Evolutionary conservation across 768 basidiomycete species (phyloP).

Genomic region (Glaciozyma martinii): DNA sequence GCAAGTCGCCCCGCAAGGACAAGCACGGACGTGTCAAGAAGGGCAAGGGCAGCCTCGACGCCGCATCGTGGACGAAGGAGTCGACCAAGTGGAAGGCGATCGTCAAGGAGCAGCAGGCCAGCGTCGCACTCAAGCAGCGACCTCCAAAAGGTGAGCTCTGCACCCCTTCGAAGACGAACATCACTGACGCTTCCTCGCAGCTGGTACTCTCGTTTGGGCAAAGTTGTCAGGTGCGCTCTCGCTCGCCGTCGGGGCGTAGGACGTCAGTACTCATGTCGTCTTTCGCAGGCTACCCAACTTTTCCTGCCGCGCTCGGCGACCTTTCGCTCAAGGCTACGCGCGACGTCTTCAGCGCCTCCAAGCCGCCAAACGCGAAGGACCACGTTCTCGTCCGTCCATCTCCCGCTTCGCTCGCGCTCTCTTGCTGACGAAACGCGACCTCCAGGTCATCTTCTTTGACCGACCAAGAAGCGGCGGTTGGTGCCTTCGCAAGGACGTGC

Average conservation of each 20-base stretch:
- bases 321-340: too few relatives aligned
- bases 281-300: background rate
- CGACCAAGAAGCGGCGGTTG: too few relatives aligned
- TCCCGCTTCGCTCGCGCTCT: too few relatives aligned
- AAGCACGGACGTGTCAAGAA: background rate
- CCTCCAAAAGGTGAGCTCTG: background rate
- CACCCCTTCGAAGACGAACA: slow-evolving; percentile 1
- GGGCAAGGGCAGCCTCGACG: background rate
- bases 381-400: too few relatives aligned
- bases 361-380: too few relatives aligned
- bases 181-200: background rate
- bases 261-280: slow-evolving; percentile 10
- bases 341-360: too few relatives aligned
- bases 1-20: background rate
- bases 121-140: background rate
- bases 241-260: background rate
- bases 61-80: background rate
- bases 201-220: too few relatives aligned
- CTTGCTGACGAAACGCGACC: too few relatives aligned
- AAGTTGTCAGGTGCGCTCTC: background rate
- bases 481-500: too few relatives aligned
- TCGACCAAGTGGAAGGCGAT: background rate
- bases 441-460: too few relatives aligned
- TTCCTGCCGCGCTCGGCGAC: background rate
- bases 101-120: background rate